Conservation (phyloP, 768 basidiomycete genomes). For the Phanerodontia chrysosporium region DNA sequence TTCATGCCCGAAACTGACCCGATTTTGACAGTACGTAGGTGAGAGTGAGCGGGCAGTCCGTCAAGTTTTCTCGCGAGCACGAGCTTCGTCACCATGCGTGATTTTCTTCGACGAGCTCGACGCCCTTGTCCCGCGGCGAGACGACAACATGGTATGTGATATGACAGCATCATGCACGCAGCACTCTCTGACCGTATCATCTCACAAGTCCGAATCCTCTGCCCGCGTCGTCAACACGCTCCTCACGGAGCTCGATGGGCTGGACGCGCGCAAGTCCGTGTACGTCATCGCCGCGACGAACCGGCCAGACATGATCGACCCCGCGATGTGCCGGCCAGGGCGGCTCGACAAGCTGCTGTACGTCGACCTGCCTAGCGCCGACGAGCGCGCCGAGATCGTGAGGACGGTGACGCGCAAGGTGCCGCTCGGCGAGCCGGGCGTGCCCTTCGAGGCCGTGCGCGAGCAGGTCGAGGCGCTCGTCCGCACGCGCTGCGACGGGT, state of each 20-base stretch:
- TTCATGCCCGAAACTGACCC: not conserved
- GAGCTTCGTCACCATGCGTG: conserved; percentile 91
- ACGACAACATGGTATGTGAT: conserved; percentile 74
- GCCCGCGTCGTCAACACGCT: conserved; percentile 93
- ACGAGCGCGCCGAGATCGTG: conserved; percentile 82
- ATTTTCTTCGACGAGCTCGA: conserved; percentile 96
- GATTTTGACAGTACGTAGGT: conserved; percentile 74
- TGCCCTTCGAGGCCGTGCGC: conserved; percentile 19
- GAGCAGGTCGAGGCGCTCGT: conserved; percentile 45
- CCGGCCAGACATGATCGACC: conserved; percentile 95
- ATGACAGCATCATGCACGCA: too few relatives aligned
- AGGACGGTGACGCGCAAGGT: conserved; percentile 69
- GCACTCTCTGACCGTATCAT: too few relatives aligned
- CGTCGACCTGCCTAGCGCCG: conserved; percentile 74
- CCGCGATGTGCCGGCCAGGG: conserved; percentile 96
- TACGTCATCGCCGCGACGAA: conserved; percentile 96
- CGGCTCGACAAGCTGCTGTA: conserved; percentile 92
- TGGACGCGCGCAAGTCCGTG: conserved; percentile 80
- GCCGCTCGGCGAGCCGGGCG: conserved; percentile 46
- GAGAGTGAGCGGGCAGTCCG: conserved; percentile 95
- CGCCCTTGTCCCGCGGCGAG: conserved; percentile 84
- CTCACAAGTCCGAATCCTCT: conserved; percentile 89
- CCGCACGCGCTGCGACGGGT: conserved; percentile 69
- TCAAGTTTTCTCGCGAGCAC: conserved; percentile 90
- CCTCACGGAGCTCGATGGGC: conserved; percentile 89